A percentile compares a stretch with the other conserved stretches of the same genome.
Conservation (phyloP, 2,329 filamentous ascomycete genomes). For the Alternaria angustiovoidea region DNA sequence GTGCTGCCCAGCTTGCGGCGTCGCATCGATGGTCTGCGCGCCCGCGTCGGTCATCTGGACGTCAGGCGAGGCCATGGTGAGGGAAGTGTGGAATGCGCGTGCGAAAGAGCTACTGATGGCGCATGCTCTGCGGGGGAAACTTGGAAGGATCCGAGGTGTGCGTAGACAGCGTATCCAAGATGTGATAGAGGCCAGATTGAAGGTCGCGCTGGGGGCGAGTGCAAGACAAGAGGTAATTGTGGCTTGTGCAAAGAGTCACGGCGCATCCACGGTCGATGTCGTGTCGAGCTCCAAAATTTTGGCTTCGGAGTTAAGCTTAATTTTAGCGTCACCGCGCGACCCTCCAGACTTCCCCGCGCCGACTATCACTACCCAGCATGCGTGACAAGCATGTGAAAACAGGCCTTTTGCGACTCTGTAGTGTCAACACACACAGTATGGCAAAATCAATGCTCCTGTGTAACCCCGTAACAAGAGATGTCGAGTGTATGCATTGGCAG, state of each 20-base stretch:
- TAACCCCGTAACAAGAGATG: neutral
- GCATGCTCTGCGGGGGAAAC: slow-evolving; percentile 30
- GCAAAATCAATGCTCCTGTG: neutral
- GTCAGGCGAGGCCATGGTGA: slow-evolving; percentile 26
- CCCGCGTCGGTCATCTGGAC: slow-evolving; percentile 22
- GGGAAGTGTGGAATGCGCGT: slow-evolving; percentile 29
- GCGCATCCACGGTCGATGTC: slow-evolving; percentile 8
- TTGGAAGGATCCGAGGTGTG: slow-evolving; percentile 28
- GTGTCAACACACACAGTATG: neutral
- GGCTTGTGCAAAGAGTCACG: slow-evolving; percentile 6
- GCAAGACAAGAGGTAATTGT: neutral
- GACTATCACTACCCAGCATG: neutral
- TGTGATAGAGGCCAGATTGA: slow-evolving; percentile 32
- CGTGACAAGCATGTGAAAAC: neutral
- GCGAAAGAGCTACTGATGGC: slow-evolving; percentile 34
- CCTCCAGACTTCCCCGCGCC: slow-evolving; percentile 8
- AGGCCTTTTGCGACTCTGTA: neutral
- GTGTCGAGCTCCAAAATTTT: slow-evolving; percentile 37
- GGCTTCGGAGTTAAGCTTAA: slow-evolving; percentile 40
- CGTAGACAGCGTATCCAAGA: slow-evolving; percentile 27
- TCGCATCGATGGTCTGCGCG: slow-evolving; percentile 35
- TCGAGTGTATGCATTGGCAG: slow-evolving; percentile 3
- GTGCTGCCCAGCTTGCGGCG: slow-evolving; percentile 40
- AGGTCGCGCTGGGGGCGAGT: neutral
- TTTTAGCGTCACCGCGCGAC: slow-evolving; percentile 35